Evolutionary conservation across 495 filamentous ascomycete genomes (phyloP).

Genomic region (Aspergillus coremiiformis): DNA sequence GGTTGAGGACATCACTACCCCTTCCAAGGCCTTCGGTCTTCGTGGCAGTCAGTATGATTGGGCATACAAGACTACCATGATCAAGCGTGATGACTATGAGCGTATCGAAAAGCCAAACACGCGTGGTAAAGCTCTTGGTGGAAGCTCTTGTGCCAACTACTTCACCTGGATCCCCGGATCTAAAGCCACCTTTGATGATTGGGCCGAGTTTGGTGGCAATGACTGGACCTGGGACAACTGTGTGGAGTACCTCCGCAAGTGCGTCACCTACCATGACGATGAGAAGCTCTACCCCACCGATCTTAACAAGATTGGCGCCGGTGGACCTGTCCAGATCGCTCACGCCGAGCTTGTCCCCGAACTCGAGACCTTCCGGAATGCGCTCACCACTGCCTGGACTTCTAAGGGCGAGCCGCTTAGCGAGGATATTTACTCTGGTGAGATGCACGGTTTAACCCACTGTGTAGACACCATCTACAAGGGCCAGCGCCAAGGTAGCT

Average conservation of each 20-base stretch:
- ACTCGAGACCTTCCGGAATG: conserved; percentile 47
- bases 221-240: conserved; percentile 52
- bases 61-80: conserved; percentile 57
- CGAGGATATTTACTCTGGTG: conserved; percentile 51
- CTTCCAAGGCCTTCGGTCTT: conserved; percentile 35
- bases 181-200: conserved; percentile 49
- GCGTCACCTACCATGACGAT: conserved; percentile 51
- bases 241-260: conserved; percentile 48
- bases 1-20: conserved; percentile 38
- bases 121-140: conserved; percentile 48
- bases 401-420: conserved; percentile 44
- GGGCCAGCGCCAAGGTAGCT: conserved; percentile 48
- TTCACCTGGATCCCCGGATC: conserved; percentile 53
- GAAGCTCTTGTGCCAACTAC: conserved; percentile 45
- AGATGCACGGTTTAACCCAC: conserved; percentile 48
- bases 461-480: conserved; percentile 52
- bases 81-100: conserved; percentile 53
- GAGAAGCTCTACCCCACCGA: conserved; percentile 28
- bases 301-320: conserved; percentile 41
- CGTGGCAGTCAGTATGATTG: conserved; percentile 49
- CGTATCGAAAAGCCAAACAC: conserved; percentile 57
- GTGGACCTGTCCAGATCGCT: conserved; percentile 47
- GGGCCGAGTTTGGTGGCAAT: conserved; percentile 46
- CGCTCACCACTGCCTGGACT: conserved; percentile 48
- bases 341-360: conserved; percentile 50